These are phyloP conservation scores for Calonectria pteridis DNA, from an alignment of 2,329 filamentous ascomycete species.

Conservation along the genomic window DNA sequence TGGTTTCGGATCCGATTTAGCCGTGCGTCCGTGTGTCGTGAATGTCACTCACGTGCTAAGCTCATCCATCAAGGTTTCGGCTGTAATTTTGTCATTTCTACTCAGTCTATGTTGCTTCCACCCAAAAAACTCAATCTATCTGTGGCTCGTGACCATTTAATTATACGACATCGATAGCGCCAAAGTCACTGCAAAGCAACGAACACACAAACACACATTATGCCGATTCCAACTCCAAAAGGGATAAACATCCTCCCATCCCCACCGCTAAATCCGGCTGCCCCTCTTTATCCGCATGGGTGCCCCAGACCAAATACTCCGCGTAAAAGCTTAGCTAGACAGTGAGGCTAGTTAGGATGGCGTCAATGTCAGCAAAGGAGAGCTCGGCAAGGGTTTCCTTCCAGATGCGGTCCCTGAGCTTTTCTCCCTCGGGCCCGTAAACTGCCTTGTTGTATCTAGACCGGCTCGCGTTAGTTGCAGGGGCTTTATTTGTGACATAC, in stretches of 20 bases:
- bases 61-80: background rate
- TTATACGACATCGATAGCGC: background rate
- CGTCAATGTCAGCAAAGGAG: conserved; percentile 47
- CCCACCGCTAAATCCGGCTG: background rate
- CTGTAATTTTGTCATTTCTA: background rate
- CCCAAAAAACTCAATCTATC: background rate
- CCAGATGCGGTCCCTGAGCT: conserved; percentile 54
- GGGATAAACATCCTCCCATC: background rate
- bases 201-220: background rate
- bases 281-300: conserved; percentile 1
- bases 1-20: conserved; percentile 7
- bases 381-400: conserved; percentile 52
- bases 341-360: conserved; percentile 27
- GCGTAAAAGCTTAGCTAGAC: conserved; percentile 6
- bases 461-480: conserved; percentile 29
- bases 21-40: background rate
- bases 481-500: background rate
- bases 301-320: background rate
- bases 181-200: background rate
- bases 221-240: background rate
- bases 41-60: background rate
- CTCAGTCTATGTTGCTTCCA: background rate
- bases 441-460: conserved; percentile 48
- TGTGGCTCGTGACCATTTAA: background rate
- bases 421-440: conserved; percentile 51